phyloP scores from a whole-genome alignment of 1,139 yeast species.

The Blastobotrys apis region DNA sequence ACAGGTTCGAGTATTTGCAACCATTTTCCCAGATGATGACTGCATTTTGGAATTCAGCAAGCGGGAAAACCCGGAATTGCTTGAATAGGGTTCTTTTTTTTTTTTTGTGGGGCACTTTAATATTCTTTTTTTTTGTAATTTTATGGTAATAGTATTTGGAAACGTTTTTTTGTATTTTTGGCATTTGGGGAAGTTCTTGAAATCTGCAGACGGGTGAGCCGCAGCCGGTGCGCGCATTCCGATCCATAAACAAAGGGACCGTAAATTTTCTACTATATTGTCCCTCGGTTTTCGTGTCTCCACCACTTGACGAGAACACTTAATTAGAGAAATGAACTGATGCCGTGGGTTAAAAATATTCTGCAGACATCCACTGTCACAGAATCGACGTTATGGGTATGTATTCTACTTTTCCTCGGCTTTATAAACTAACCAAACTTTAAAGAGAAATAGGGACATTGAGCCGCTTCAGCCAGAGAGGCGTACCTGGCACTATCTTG shows the following conservation, averaged over 20 bases:
- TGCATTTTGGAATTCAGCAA: slow-evolving; percentile 67
- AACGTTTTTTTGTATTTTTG: too few species aligned
- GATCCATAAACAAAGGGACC: too few species aligned
- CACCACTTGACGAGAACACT: too few species aligned
- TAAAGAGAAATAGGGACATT: slow-evolving; percentile 21
- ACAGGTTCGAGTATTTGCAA: slow-evolving; percentile 92
- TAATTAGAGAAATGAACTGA: too few species aligned
- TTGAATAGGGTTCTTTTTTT: not conserved
- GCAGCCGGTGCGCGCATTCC: too few species aligned
- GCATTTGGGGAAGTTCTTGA: too few species aligned
- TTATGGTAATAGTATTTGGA: not conserved
- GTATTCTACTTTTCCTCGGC: not conserved
- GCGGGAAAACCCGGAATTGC: slow-evolving; percentile 20
- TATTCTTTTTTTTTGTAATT: not conserved
- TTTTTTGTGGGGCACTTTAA: not conserved
- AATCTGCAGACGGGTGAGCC: too few species aligned
- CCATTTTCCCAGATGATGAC: slow-evolving; percentile 96
- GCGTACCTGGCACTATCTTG: slow-evolving; percentile 27
- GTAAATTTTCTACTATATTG: too few species aligned
- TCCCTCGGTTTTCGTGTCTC: too few species aligned
- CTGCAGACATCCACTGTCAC: too few species aligned
- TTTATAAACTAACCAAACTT: not conserved
- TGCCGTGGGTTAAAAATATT: too few species aligned
- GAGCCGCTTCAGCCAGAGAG: slow-evolving; percentile 29
- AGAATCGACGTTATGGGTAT: not conserved